Percentiles rank a stretch among this genome's conserved stretches.
phyloP scores from a whole-genome alignment of 176 grass and related monocot species.

The Elaeis guineensis region DNA sequence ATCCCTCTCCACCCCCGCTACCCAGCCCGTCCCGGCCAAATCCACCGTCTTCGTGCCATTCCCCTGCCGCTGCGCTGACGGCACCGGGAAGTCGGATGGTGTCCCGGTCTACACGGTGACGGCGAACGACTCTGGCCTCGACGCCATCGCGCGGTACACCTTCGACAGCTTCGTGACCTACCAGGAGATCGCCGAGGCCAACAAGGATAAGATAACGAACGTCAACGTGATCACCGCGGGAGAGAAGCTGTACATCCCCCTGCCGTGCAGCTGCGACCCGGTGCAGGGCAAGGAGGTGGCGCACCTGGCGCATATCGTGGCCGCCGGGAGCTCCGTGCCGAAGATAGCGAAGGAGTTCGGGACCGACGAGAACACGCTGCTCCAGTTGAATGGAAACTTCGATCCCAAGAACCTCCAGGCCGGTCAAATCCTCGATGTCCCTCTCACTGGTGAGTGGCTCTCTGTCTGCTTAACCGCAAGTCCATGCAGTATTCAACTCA shows the following conservation, averaged over 20 bases:
- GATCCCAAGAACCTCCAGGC: constrained; percentile 11
- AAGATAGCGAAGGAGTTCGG: constrained; percentile 48
- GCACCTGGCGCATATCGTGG: constrained; percentile 54
- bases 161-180: constrained; percentile 43
- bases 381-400: constrained; percentile 32
- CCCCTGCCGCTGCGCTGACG: constrained; percentile 40
- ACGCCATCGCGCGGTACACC: constrained; percentile 27
- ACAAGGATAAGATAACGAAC: constrained; percentile 22
- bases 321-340: constrained; percentile 3
- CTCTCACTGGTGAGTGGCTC: constrained; percentile 36
- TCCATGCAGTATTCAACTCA: background rate
- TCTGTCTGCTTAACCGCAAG: background rate
- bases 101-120: constrained; percentile 44
- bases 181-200: constrained; percentile 51
- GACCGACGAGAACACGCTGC: constrained; percentile 31
- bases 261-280: constrained; percentile 76
- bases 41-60: constrained; percentile 32
- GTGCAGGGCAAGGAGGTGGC: constrained; percentile 32
- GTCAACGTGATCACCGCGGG: background rate
- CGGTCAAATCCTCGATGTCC: constrained; percentile 64
- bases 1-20: background rate
- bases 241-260: constrained; percentile 50
- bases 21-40: background rate
- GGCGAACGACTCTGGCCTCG: constrained; percentile 27
- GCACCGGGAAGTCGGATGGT: constrained; percentile 25